Evolutionary conservation across 768 basidiomycete species (phyloP).

Genomic region (Lactifluus hygrophoroides): DNA sequence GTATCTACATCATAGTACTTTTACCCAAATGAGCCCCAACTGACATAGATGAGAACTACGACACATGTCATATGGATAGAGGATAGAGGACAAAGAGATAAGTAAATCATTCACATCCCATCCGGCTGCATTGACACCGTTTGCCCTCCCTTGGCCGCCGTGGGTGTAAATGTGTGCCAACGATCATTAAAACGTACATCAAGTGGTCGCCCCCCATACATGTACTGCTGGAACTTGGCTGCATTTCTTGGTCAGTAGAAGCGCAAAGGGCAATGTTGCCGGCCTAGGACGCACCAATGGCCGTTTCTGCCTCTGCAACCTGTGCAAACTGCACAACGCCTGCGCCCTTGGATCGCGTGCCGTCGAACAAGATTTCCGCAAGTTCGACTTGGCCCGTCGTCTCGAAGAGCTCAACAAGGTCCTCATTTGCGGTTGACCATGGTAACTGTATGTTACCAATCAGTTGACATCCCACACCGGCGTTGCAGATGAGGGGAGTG

Average conservation of each 20-base stretch:
- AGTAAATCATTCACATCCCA: conserved; percentile 19
- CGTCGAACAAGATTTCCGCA: conserved; percentile 92
- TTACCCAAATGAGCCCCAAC: neutral
- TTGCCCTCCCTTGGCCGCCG: conserved; percentile 83
- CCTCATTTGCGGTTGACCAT: conserved; percentile 99
- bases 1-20: neutral
- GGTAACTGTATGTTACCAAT: conserved; percentile 54
- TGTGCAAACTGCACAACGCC: conserved; percentile 94
- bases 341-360: conserved; percentile 85
- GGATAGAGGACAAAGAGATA: neutral
- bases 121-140: conserved; percentile 60
- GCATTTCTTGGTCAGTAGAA: conserved; percentile 21
- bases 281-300: conserved; percentile 53
- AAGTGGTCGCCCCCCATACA: conserved; percentile 87
- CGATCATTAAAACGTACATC: conserved; percentile 94
- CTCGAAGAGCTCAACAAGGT: conserved; percentile 95
- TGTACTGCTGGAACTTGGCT: conserved; percentile 92
- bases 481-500: neutral
- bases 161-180: conserved; percentile 88
- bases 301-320: conserved; percentile 84
- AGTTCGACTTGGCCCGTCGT: conserved; percentile 93
- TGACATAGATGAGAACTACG: neutral
- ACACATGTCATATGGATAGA: neutral
- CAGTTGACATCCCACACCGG: neutral
- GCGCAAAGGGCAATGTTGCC: neutral